Conservation (phyloP, 2,329 filamentous ascomycete genomes). For the Ascochyta pisi region DNA sequence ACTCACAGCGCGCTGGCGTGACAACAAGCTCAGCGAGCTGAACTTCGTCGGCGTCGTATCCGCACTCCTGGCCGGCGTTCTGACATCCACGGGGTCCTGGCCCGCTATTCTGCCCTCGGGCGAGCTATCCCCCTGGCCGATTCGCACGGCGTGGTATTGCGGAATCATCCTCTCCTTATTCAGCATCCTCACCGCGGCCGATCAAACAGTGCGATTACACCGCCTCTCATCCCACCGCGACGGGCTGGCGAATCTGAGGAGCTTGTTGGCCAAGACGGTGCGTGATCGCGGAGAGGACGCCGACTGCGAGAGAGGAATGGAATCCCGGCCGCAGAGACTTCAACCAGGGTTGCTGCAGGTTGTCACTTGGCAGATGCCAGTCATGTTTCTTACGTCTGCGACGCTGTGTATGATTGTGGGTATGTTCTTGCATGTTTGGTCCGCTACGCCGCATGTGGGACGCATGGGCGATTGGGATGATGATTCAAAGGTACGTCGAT, state of each 20-base stretch:
- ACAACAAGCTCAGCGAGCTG: too few relatives aligned
- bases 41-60: too few relatives aligned
- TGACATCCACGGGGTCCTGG: conserved; percentile 55
- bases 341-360: conserved; percentile 38
- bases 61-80: conserved; percentile 40
- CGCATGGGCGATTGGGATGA: conserved; percentile 35
- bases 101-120: conserved; percentile 50
- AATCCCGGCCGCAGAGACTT: conserved; percentile 1
- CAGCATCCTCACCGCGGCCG: conserved; percentile 55
- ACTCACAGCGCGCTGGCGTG: too few relatives aligned
- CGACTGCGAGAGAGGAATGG: too few relatives aligned
- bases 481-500: conserved; percentile 31
- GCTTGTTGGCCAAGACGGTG: conserved; percentile 35
- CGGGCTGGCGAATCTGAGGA: conserved; percentile 45
- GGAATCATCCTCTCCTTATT: conserved; percentile 59
- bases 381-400: conserved; percentile 44
- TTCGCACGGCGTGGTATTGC: conserved; percentile 52
- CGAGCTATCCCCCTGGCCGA: conserved; percentile 48
- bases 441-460: conserved; percentile 32
- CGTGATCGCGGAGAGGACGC: conserved; percentile 14
- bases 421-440: conserved; percentile 49
- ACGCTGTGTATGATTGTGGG: conserved; percentile 48
- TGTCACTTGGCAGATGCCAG: conserved; percentile 49
- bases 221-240: conserved; percentile 52
- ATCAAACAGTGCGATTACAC: conserved; percentile 53